phyloP scores from a whole-genome alignment of 768 basidiomycete genomes.

The Mycena kentingensis region DNA sequence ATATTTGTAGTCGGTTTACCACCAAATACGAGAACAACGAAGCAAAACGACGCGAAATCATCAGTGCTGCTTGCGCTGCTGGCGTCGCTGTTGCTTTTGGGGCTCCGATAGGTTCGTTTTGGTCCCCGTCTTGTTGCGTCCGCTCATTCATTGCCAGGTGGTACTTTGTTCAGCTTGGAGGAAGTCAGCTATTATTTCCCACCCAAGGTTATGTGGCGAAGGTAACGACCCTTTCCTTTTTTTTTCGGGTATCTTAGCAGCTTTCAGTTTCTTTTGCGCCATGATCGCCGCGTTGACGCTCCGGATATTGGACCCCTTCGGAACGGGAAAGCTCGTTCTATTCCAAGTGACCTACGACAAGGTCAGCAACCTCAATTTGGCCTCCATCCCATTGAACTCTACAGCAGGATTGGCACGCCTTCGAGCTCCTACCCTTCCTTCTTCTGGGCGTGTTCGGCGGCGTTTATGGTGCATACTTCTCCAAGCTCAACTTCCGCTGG shows the following conservation, averaged over 20 bases:
- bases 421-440: constrained; percentile 84
- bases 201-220: constrained; percentile 96
- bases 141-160: constrained; percentile 30
- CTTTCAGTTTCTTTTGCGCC: constrained; percentile 90
- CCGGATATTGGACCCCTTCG: constrained; percentile 91
- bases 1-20: constrained; percentile 86
- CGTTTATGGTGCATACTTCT: constrained; percentile 91
- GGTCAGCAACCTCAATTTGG: constrained; percentile 38
- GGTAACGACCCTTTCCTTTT: constrained; percentile 46
- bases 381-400: neutral
- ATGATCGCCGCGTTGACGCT: constrained; percentile 96
- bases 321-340: constrained; percentile 90
- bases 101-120: constrained; percentile 77
- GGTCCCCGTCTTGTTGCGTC: neutral
- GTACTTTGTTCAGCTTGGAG: constrained; percentile 89
- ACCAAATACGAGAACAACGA: constrained; percentile 95
- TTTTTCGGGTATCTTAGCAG: constrained; percentile 33
- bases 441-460: constrained; percentile 91
- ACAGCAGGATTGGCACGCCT: constrained; percentile 85
- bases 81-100: constrained; percentile 98
- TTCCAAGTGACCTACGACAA: constrained; percentile 91
- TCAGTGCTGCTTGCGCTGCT: constrained; percentile 95
- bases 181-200: constrained; percentile 98
- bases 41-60: constrained; percentile 91
- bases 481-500: constrained; percentile 90